Base-by-base conservation (phyloP, 225 moss, liverwort and hornwort species). In the Rhytidiadelphus loreus region DNA sequence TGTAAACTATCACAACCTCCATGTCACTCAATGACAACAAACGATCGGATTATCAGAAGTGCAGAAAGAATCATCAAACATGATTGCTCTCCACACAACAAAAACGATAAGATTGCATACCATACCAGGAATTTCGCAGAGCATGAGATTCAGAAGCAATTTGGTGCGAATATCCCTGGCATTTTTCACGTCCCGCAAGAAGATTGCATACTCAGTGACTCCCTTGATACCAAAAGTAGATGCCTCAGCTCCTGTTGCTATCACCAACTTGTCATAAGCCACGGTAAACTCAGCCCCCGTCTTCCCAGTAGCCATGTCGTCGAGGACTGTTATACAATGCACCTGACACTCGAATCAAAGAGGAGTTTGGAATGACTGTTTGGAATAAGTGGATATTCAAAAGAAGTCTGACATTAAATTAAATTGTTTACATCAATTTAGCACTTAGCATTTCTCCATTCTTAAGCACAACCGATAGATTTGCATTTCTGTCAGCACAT, bases 231-330 rank as follows among this genome's bases (percentile, higher is more conserved):
- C 93, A 80, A 98, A 96, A 53, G 96, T 96, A 46, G 92, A 89
- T 60, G 96, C 91, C 92, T 96, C 93, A 46, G 96, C 96, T 52
- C 96, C 96, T 52, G 94, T 89, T 25, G 96, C 96, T 76, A 98
- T 95, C 48, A 98, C 94, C 87, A 98, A 83, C 90, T 98, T 96
- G 71, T 98, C 97, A 83, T 96, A 96, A 57, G 95, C 86, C 81
- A 96, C 85, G 39, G 92, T 74, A 88, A 98, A 98, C 61, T 83
- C 73, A 68, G 89, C 91, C 23, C 93, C 94, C 39, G 58, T 77
- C 84, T 88, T 87, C 72, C 87, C 86, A 59, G 80, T 87, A 57
- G 35, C 60, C 41, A 83, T 88, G 50, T 90, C 92, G 75, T 95
- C 92, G 46, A 94, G 91, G 58, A 94, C 83, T 72, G 93, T 92